Evolutionary conservation across 192 early-diverging fungal species (phyloP), one percentile per base, ranked within the genome.

Genomic region (Backusella tarrabulga): DNA sequence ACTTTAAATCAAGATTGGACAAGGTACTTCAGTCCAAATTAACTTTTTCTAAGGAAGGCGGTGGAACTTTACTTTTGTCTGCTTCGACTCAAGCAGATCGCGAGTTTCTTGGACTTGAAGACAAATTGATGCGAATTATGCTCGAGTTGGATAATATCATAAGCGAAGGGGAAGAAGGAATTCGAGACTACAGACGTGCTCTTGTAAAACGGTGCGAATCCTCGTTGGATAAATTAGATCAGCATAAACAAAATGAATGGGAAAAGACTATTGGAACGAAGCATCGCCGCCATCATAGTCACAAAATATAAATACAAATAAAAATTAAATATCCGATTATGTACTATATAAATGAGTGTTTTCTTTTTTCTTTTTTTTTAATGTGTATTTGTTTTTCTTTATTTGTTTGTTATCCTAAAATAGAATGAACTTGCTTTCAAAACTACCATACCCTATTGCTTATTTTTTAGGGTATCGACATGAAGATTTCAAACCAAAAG

Each of bases 201-300:
- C 34, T 83, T 26, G 81, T 83, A n/a, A 72, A 71, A 14, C 42
- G 29, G 11, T 72, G 74, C 21, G 77, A 83, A 44, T 21, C 41
- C 9, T 21, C 79, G 32, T 38, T 83, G 32, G 56, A 69, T 29
- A 36, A 66, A 4, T 50, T 83, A 14, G 77, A 83, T 56, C 26
- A 78, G 15, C 73, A 83, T 71, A 83, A 79, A 71, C 73, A 76
- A 50, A 68, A 72, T 3, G 77, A 83, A 78, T 83, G 81, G 81
- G 71, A 79, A 56, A 73, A 69, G 6, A 52, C 74, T 35, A 56
- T 67, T 35, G 44, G 15, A 52, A 44, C 17, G 19, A 70, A 42
- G 35, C 35, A 38, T 19, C 35, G 14, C 34, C 34, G 68, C n/a
- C 6, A 36, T 19, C 68, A 70, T 40, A 70, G 68, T 70, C 68